Percentiles rank a stretch among this genome's conserved stretches.
These are phyloP conservation scores for Yarrowia hollandica DNA, from an alignment of 805 yeast species.

Conservation along the genomic window DNA sequence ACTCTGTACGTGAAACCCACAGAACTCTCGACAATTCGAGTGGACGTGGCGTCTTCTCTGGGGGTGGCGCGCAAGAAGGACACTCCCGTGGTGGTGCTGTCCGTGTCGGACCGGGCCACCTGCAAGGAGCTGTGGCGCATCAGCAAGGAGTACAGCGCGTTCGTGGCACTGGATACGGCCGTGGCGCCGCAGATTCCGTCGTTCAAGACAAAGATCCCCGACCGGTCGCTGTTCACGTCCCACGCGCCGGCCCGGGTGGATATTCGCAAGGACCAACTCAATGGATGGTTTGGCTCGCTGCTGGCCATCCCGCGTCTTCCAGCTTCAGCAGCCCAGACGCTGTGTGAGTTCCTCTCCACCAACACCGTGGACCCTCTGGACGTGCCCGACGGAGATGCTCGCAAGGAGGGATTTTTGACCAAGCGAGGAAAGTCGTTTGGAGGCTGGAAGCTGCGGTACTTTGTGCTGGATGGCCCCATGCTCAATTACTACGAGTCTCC, in stretches of 20 bases:
- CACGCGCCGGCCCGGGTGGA: constrained; percentile 68
- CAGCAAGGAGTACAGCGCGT: constrained; percentile 59
- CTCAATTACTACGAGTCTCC: constrained; percentile 59
- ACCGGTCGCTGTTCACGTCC: constrained; percentile 55
- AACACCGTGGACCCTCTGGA: constrained; percentile 64
- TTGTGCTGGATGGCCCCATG: constrained; percentile 60
- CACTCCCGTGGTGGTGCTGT: constrained; percentile 61
- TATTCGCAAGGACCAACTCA: constrained; percentile 54
- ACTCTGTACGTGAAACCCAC: constrained; percentile 36
- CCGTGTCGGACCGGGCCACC: constrained; percentile 61
- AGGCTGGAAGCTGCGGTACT: constrained; percentile 70
- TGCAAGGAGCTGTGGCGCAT: constrained; percentile 74
- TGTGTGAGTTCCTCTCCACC: constrained; percentile 66
- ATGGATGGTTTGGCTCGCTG: constrained; percentile 59
- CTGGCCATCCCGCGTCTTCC: constrained; percentile 61
- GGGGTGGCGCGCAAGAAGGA: constrained; percentile 48
- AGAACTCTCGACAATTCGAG: constrained; percentile 36
- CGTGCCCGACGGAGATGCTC: constrained; percentile 41
- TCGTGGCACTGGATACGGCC: constrained; percentile 60
- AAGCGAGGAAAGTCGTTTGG: constrained; percentile 67
- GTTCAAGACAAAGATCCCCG: constrained; percentile 63
- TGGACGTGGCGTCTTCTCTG: constrained; percentile 38
- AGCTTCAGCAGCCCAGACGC: constrained; percentile 49
- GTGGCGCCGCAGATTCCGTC: constrained; percentile 52
- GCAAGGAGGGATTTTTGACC: constrained; percentile 60